Evolutionary conservation across 2,329 filamentous ascomycete species (phyloP), one percentile per base, ranked within the genome.

Genomic region (Sclerotinia minor): DNA sequence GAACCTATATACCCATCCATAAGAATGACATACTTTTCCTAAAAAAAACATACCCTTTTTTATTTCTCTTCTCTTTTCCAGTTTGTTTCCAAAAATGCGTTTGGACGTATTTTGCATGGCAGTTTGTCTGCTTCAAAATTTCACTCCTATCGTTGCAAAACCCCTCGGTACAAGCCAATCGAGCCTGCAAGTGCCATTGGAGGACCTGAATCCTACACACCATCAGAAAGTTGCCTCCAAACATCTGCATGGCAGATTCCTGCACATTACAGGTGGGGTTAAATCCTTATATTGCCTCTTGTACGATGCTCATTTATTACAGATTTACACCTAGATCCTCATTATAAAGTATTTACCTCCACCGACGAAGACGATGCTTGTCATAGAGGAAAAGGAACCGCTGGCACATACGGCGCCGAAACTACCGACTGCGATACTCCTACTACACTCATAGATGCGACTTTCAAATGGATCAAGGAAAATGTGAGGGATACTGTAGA

Each of bases 301-400:
- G 54, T 65, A 68, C 70, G 49, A 70, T 75, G 66, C 72, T 76
- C 64, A 76, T 59, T 32, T 66, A 49, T 67, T 67, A 65, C 73
- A 97, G 95, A 99, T 80, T 85, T 98, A 74, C 95, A 99, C 76
- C 92, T 93, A 58, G 95, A 99, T 78, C 86, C 87, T 54, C 91
- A 92, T 79, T 99, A 97, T 83, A 89, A 92, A 79, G 79, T 85
- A 9, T 90, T 94, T 78, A 86, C 92, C 15, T 90, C 91, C 32
- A 91, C 91, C 55, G 83, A 85, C 49, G 83, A 87, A 73, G 84
- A 86, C 41, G 80, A 85, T 71, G 89, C 90, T 70, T 99, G 95
- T 79, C 95, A 99, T 77, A 85, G 89, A 67, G 89, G 89, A 69
- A 81, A 87, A 69, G 95, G 95, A 17, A 81, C 87, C 7, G 91